These are phyloP conservation scores for Candida pseudofarinosa DNA, from an alignment of 805 yeast species.

Conservation along the genomic window DNA sequence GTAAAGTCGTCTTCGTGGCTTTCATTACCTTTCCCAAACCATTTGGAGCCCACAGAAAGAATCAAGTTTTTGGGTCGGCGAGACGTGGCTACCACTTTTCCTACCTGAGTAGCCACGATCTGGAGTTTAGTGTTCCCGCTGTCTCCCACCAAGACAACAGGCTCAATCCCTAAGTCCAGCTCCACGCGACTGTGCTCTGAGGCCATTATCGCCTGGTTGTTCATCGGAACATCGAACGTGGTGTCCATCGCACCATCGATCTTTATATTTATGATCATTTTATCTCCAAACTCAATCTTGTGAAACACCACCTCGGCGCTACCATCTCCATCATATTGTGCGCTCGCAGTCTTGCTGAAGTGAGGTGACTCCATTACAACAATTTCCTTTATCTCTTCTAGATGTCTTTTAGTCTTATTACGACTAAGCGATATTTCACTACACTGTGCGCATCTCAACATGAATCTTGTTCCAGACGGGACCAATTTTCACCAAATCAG, in stretches of 20 bases:
- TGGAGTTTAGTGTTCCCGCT: conserved; percentile 44
- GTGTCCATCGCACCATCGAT: conserved; percentile 47
- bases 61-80: conserved; percentile 35
- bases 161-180: conserved; percentile 35
- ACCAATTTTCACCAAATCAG: too few species aligned
- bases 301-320: conserved; percentile 19
- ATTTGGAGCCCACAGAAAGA: conserved; percentile 43
- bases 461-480: too few species aligned
- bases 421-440: too few species aligned
- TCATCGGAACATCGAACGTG: conserved; percentile 42
- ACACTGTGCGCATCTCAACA: too few species aligned
- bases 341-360: conserved; percentile 9
- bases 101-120: conserved; percentile 48
- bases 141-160: conserved; percentile 45
- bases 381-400: too few species aligned
- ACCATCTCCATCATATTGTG: conserved; percentile 6
- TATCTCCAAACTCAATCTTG: conserved; percentile 34
- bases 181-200: conserved; percentile 11
- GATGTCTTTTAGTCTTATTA: too few species aligned
- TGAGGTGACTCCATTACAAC: conserved; percentile 8
- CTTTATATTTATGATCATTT: conserved; percentile 34
- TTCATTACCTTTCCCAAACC: conserved; percentile 40
- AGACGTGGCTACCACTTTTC: conserved; percentile 31
- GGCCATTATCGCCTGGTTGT: conserved; percentile 18
- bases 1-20: conserved; percentile 38